Base-by-base conservation (phyloP, 2,329 filamentous ascomycete genomes). In the Allantophomopsis cytisporea region DNA sequence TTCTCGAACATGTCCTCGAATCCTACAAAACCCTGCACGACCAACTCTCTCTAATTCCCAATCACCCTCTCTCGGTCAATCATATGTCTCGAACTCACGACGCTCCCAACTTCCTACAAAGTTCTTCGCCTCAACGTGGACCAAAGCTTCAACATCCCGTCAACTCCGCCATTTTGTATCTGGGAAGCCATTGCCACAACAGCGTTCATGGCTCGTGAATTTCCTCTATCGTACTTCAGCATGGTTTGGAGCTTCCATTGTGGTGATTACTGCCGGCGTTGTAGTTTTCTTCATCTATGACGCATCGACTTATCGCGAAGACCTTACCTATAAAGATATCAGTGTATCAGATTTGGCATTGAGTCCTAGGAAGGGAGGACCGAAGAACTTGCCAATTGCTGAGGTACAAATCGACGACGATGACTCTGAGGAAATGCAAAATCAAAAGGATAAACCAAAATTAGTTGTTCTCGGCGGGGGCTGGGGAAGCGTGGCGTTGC, bases 211-310 rank as follows among this genome's bases (percentile, higher is more conserved):
- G 44, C 37, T 68, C 3, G 54, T 72, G 41, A 73, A 70, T 52
- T 76, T 83, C 51, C 58, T 76, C 35, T 85, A 83, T 55, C 73
- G 82, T 48, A 68, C 73, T 23, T 80, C 87, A 28, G 76, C 82
- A 2, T 73, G 73, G 51, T 60, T 85, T 16, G 91, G 91, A 31
- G 77, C 83, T 42, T 83, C 89, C 37, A 69, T 91, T 31, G 66
- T 80, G 7, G 69, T 89, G 38, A 58, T 83, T 40, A 79, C 82
- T 28, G 63, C 71, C 3, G 68, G 83, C 5, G 69, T 96, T 6
- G 60, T 87, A 15, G 82, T 69, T 37, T 95, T 98, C 68, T 98
- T 98, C 62, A 50, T 91, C 50, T 98, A 94, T 63, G 91, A 98
- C 64, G 81, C 88, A 8, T 81, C 77, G 36, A 98, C 91, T 12